Evolutionary conservation across 345 rosid genomes (phyloP).

Genomic region (Hevea brasiliensis): DNA sequence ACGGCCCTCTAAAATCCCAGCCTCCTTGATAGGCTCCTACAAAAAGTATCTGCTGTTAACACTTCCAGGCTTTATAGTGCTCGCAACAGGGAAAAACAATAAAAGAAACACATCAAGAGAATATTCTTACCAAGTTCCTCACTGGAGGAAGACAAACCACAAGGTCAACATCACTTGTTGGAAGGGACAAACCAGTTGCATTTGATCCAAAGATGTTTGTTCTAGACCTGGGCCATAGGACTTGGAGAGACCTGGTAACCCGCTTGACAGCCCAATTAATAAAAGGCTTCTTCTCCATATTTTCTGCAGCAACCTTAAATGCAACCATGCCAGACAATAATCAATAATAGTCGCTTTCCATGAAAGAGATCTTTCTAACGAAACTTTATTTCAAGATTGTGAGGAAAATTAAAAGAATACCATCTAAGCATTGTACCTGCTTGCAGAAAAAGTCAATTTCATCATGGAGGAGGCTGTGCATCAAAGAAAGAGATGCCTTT

Average conservation of each 20-base stretch:
- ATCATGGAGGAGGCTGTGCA: constrained; percentile 69
- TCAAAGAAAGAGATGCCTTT: constrained; percentile 59
- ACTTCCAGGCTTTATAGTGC: constrained; percentile 25
- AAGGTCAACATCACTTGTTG: constrained; percentile 98
- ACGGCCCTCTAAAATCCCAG: constrained; percentile 99
- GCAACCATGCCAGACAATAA: constrained; percentile 25
- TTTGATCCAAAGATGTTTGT: constrained; percentile 89
- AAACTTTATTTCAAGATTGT: constrained; percentile 4
- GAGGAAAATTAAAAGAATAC: constrained; percentile 19
- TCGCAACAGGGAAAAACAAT: constrained; percentile 16
- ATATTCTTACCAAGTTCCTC: constrained; percentile 83
- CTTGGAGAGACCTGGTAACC: constrained; percentile 92
- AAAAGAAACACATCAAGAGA: constrained; percentile 10
- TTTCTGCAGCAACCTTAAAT: constrained; percentile 76
- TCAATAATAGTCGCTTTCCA: constrained; percentile 11
- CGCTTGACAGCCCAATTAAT: constrained; percentile 96
- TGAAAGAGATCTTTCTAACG: background rate
- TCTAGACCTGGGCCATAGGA: constrained; percentile 96
- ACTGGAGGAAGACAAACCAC: constrained; percentile 98
- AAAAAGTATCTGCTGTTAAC: constrained; percentile 25
- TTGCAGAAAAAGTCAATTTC: constrained; percentile 89
- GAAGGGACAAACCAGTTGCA: constrained; percentile 95
- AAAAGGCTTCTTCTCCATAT: constrained; percentile 79
- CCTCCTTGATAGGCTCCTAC: constrained; percentile 99
- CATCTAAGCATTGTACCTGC: constrained; percentile 48